Base-by-base conservation (phyloP, 352 stramenopile species). In the Pythium vanterpoolii region DNA sequence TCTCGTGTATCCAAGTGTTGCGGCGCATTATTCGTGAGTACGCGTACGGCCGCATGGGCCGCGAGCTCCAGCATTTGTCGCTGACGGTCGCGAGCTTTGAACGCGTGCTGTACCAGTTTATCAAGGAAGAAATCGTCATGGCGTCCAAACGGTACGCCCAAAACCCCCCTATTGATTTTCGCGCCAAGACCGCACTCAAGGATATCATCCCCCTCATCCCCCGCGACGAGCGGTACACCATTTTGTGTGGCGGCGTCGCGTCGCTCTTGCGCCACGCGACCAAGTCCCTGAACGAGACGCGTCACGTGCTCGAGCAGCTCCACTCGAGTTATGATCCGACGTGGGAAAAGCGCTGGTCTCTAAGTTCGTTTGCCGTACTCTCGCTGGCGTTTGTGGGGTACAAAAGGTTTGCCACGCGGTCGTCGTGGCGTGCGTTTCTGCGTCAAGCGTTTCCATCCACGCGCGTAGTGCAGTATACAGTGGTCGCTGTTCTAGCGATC, bases 131-230 rank as follows among this genome's bases (percentile, higher is more conserved):
- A 68, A 86, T 95, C 66, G 72, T 95, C 28, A 68, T 90, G 62
- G 81, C 81, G 7, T 90, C 81, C n/a, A 87, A 90, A 61, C 71
- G 73, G 28, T 87, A 81, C 59, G 56, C 65, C 5, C 60, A 73
- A 39, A 60, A 70, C 10, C 69, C 79, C 34, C 76, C 78, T 9
- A 73, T 93, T 26, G 75, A 93, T 54, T 93, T 93, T 27, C 80
- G 83, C 39, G 50, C 71, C 39, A 95, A 95, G 69, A 87, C 79
- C 40, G 86, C 86, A 28, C 68, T 95, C 27, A 95, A 95, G 60
- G 86, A 95, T 60, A 89, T 95, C 62, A 93, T 95, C 40, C 86
- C 86, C 34, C 68, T 95, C 24, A 95, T 95, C 27, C 83, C 83
- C 9, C 87, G 73, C 5, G 78, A 89, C 57, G 81, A 93, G 57